Base-by-base conservation (phyloP, 2,329 filamentous ascomycete genomes). In the Phyllachora maydis region DNA sequence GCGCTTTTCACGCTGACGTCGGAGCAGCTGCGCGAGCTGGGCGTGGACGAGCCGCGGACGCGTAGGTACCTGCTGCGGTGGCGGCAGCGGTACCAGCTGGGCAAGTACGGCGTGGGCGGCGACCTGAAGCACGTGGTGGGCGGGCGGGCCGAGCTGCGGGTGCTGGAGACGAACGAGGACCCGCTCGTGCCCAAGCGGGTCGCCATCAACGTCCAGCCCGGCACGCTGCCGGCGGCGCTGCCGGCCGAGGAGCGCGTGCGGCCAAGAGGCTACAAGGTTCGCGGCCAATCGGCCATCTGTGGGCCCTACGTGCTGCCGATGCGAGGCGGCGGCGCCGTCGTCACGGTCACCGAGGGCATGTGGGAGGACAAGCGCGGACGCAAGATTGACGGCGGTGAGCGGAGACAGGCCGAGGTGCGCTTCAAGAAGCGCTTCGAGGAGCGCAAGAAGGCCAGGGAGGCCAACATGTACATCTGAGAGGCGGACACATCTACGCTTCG, bases 311-410 rank as follows among this genome's bases (percentile, higher is more conserved):
- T 82, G 5, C 55, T 72, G 41, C 66, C 69, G 4, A 42, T 83
- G 14, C 71, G 75, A 46, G 65, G 64, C 1, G 51, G 54, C 19
- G 69, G 66, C 6, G 77, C 72, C 8, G 56, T 59, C 24, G 59
- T 95, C 35, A 57, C 59, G 32, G 61, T 78, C 12, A 67, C 71
- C 27, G 83, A 93, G 46, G 82, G 85, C 7, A 74, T 95, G 56
- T 95, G 85, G 88, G 85, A 95, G 55, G 60, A 82, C 39, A 72
- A 64, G 43, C 64, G 72, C 38, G 85, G 88, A 14, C 68, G 69
- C 40, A 95, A 95, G 70, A 72, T 98, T 35, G 83, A 95, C 49
- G 88, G 88, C 41, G 88, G 88, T 59, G 88, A 98, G 59, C 71
- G 88, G 46, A 67, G 88, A 49, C 70, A 65, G 46, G 77, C 75